Evolutionary conservation across 495 filamentous ascomycete species (phyloP).

Genomic region (Daldinia concentrica): DNA sequence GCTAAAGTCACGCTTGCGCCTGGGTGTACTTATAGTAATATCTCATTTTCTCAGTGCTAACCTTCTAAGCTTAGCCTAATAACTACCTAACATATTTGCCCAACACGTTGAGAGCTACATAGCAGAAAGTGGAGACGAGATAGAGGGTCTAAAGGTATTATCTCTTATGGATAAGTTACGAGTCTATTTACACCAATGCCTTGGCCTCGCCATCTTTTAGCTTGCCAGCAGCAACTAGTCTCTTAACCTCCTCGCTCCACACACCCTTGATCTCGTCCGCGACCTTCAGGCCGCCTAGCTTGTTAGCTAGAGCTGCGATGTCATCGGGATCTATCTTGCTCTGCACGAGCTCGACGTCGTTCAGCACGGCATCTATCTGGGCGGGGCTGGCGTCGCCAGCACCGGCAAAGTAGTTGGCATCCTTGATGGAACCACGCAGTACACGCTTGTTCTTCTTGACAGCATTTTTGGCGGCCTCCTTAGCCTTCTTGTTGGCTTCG

Average conservation of each 20-base stretch:
- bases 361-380: constrained; percentile 81
- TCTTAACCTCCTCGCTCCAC: constrained; percentile 74
- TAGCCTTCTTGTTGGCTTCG: constrained; percentile 91
- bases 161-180: background rate
- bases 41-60: too few species aligned
- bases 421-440: constrained; percentile 89
- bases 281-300: constrained; percentile 77
- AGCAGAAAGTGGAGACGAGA: background rate
- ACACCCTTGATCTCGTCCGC: constrained; percentile 73
- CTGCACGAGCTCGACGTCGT: constrained; percentile 88
- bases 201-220: constrained; percentile 78
- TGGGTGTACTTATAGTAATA: too few species aligned
- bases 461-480: constrained; percentile 97
- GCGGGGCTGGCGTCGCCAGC: constrained; percentile 72
- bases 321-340: constrained; percentile 89
- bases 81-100: background rate
- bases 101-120: background rate
- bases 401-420: constrained; percentile 89
- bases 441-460: constrained; percentile 99
- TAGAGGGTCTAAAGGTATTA: background rate
- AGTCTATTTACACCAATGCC: constrained; percentile 47
- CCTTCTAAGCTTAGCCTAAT: background rate
- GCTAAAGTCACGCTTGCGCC: too few species aligned
- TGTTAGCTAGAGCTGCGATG: constrained; percentile 78
- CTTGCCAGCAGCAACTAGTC: constrained; percentile 80